Evolutionary conservation across 495 filamentous ascomycete species (phyloP).

Genomic region (Tuber aestivum): DNA sequence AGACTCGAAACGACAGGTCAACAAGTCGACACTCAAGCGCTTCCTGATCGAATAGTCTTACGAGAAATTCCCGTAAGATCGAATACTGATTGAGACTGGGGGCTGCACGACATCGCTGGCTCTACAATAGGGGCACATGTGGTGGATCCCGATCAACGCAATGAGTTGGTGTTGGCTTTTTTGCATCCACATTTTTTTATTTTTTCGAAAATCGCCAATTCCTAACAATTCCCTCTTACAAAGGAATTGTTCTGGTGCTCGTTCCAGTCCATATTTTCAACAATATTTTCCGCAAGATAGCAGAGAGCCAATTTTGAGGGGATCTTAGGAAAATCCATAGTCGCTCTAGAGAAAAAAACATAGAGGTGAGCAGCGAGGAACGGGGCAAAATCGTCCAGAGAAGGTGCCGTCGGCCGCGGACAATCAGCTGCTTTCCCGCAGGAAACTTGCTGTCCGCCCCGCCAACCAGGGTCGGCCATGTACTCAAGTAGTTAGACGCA

Average conservation of each 20-base stretch:
- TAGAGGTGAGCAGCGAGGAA: background rate
- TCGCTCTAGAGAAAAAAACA: background rate
- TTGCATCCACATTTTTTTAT: constrained; percentile 15
- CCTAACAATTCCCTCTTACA: background rate
- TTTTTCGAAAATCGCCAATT: constrained; percentile 7
- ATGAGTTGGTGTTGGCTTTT: constrained; percentile 15
- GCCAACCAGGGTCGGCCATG: constrained; percentile 38
- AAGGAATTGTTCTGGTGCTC: background rate
- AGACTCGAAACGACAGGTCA: background rate
- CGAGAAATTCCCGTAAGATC: constrained; percentile 27
- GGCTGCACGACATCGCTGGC: constrained; percentile 39
- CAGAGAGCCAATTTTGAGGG: background rate
- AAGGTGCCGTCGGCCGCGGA: background rate
- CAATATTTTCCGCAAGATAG: background rate
- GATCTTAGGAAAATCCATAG: background rate
- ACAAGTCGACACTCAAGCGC: background rate
- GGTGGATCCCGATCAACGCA: constrained; percentile 19
- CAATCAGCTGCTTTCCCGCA: constrained; percentile 8
- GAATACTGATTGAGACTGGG: constrained; percentile 32
- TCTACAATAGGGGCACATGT: constrained; percentile 38
- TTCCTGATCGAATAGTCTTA: constrained; percentile 30
- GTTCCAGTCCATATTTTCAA: background rate
- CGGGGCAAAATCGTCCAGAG: background rate
- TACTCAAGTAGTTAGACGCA: constrained; percentile 19
- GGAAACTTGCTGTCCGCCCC: constrained; percentile 24